These are phyloP conservation scores for Colletotrichum truncatum DNA, from an alignment of 2,329 filamentous ascomycete species.

Conservation along the genomic window DNA sequence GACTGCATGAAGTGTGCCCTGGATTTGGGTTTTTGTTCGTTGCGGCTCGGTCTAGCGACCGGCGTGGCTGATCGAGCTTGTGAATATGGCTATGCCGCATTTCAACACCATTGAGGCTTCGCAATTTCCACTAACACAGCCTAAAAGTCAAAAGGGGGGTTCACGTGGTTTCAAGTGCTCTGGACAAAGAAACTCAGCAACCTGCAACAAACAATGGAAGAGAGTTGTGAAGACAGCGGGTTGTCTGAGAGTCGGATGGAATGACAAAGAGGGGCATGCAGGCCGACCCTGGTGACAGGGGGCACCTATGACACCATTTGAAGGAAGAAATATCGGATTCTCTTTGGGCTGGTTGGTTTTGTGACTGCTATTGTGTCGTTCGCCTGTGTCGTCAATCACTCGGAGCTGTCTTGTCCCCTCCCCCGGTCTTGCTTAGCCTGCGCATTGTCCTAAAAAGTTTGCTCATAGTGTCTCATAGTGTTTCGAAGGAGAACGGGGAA, in stretches of 20 bases:
- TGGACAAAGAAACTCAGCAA: not conserved
- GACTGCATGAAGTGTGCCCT: not conserved
- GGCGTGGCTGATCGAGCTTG: conserved; percentile 10
- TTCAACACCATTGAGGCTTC: not conserved
- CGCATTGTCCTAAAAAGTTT: conserved; percentile 18
- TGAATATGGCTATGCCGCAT: not conserved
- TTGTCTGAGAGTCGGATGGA: not conserved
- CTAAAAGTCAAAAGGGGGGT: not conserved
- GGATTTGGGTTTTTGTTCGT: not conserved
- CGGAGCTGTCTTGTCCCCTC: not conserved
- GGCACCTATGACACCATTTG: conserved; percentile 22
- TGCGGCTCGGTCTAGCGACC: conserved; percentile 4
- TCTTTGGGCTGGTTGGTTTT: not conserved
- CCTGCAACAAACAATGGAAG: not conserved
- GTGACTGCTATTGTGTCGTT: conserved; percentile 3
- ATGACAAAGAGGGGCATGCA: conserved; percentile 18
- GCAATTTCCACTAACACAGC: conserved; percentile 1
- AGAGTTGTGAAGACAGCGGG: conserved; percentile 11
- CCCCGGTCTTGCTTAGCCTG: conserved; percentile 4
- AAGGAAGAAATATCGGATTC: conserved; percentile 10
- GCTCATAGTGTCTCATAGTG: conserved; percentile 14
- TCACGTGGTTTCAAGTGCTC: conserved; percentile 3
- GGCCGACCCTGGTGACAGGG: not conserved
- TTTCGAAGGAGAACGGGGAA: conserved; percentile 15
- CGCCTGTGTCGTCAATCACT: conserved; percentile 7